Evolutionary conservation across 495 filamentous ascomycete species (phyloP).

Genomic region (Cercophora sp.): DNA sequence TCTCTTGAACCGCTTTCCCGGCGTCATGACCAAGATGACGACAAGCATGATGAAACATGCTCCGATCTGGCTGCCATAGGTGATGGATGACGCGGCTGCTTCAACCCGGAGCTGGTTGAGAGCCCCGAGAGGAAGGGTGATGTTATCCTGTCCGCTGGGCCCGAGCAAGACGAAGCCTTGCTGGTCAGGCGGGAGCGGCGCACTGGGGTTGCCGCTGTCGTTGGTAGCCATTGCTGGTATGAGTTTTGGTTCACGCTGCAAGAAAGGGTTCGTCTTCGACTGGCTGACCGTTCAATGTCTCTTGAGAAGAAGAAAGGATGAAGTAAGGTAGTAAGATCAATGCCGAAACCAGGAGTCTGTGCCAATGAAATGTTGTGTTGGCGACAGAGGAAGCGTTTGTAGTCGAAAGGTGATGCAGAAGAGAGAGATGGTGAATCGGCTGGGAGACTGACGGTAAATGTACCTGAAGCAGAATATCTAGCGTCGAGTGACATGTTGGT

Average conservation of each 20-base stretch:
- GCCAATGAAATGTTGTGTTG: too few relatives aligned
- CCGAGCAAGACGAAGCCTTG: neutral
- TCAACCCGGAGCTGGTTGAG: slow-evolving; percentile 44
- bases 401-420: too few relatives aligned
- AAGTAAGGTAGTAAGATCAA: too few relatives aligned
- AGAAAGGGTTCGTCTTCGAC: neutral
- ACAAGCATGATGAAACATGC: slow-evolving; percentile 65
- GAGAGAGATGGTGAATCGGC: too few relatives aligned
- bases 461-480: neutral
- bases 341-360: too few relatives aligned
- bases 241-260: neutral
- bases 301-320: too few relatives aligned
- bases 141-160: slow-evolving; percentile 1
- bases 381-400: too few relatives aligned
- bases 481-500: neutral
- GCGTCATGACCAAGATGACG: slow-evolving; percentile 48
- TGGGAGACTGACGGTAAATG: neutral
- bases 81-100: slow-evolving; percentile 54
- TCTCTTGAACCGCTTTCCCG: slow-evolving; percentile 19
- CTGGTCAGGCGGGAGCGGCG: slow-evolving; percentile 1
- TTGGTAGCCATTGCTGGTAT: neutral
- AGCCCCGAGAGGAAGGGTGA: slow-evolving; percentile 50
- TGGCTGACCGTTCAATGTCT: neutral
- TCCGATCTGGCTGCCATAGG: slow-evolving; percentile 69
- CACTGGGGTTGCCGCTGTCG: neutral